These are phyloP conservation scores for Williopsis jadinii DNA, from an alignment of 1,139 yeast genomes.

Conservation along the genomic window DNA sequence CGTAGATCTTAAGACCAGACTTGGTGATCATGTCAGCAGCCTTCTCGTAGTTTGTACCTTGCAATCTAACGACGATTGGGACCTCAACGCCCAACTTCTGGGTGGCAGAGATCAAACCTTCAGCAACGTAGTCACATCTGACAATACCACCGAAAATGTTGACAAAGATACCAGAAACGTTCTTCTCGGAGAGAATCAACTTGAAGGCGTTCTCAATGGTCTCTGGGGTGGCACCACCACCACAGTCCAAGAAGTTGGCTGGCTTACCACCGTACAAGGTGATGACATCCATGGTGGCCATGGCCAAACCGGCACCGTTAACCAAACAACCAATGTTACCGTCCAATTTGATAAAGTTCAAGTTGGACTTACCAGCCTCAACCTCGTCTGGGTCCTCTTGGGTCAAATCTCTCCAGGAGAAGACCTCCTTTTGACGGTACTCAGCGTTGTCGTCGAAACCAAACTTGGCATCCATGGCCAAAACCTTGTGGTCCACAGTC, in stretches of 20 bases:
- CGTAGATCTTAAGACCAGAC: conserved; percentile 89
- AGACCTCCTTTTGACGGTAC: conserved; percentile 92
- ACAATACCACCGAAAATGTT: conserved; percentile 99
- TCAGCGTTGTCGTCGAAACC: conserved; percentile 96
- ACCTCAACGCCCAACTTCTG: conserved; percentile 82
- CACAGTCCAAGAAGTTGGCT: conserved; percentile 98
- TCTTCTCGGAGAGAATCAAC: conserved; percentile 81
- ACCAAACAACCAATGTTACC: conserved; percentile 98
- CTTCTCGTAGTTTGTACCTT: conserved; percentile 91
- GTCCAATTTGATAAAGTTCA: conserved; percentile 94
- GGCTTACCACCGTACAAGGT: conserved; percentile 98
- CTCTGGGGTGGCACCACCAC: conserved; percentile 99
- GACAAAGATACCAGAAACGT: conserved; percentile 93
- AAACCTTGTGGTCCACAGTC: conserved; percentile 81
- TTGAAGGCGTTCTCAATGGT: conserved; percentile 96
- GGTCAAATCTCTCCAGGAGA: conserved; percentile 92
- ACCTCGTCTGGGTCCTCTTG: conserved; percentile 99
- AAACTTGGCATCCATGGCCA: conserved; percentile 99
- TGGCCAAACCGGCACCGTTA: conserved; percentile 99
- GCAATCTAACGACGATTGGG: conserved; percentile 96
- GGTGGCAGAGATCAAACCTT: conserved; percentile 91
- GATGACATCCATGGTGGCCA: conserved; percentile 99
- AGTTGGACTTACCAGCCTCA: conserved; percentile 81
- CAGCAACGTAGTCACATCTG: conserved; percentile 97
- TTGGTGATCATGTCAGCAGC: conserved; percentile 83